Evolutionary conservation across 2,329 filamentous ascomycete genomes (phyloP).

Genomic region (Ceratocystis colombiana): DNA sequence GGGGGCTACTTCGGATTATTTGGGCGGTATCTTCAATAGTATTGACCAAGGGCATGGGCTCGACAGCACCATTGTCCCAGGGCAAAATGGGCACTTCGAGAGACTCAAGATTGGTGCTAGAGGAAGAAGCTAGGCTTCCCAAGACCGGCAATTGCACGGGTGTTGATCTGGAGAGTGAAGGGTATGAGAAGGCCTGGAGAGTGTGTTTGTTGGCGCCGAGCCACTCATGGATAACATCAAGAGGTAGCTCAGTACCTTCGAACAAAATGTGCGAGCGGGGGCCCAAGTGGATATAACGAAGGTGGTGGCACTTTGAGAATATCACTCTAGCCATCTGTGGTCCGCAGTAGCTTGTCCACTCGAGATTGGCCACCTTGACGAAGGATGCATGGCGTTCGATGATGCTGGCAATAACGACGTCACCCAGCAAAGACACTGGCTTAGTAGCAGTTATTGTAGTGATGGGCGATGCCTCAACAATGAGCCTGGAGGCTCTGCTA

Average conservation of each 20-base stretch:
- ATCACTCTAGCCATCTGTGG: neutral
- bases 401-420: neutral
- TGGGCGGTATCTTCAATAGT: neutral
- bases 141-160: neutral
- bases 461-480: slow-evolving; percentile 8
- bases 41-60: neutral
- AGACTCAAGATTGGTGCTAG: slow-evolving; percentile 1
- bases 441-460: neutral
- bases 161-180: slow-evolving; percentile 4
- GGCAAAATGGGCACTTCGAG: slow-evolving; percentile 4
- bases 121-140: slow-evolving; percentile 2
- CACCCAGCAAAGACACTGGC: neutral
- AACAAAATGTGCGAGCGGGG: neutral
- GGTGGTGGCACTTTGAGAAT: slow-evolving; percentile 1
- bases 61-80: neutral
- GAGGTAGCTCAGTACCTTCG: neutral
- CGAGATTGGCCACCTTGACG: neutral
- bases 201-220: neutral
- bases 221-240: neutral
- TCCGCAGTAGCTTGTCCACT: slow-evolving; percentile 6
- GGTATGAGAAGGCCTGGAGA: neutral
- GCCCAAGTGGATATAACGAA: neutral
- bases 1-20: neutral
- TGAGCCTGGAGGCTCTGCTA: neutral
- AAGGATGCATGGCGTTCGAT: slow-evolving; percentile 5